A percentile compares a stretch with the other conserved stretches of the same genome.
Conservation (phyloP, 352 stramenopile species). For the Pythium chondricola region DNA sequence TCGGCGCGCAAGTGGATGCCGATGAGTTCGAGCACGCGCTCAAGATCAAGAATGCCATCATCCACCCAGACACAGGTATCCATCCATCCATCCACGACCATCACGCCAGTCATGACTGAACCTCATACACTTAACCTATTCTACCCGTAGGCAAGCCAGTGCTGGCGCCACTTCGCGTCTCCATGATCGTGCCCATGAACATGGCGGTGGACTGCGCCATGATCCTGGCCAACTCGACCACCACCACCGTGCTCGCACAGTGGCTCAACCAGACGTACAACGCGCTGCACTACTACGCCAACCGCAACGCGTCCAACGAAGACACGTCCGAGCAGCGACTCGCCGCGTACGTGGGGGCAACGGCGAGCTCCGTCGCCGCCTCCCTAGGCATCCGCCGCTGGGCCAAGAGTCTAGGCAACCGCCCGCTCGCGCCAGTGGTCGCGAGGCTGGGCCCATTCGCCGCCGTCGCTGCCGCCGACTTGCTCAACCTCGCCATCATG, state of each 20-base stretch:
- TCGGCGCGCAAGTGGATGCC: constrained; percentile 30
- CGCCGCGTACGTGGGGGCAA: constrained; percentile 66
- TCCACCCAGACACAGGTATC: constrained; percentile 83
- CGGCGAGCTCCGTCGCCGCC: constrained; percentile 62
- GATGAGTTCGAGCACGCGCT: constrained; percentile 39
- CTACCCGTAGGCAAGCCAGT: constrained; percentile 43
- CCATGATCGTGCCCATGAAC: constrained; percentile 87
- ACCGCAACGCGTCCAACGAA: constrained; percentile 81
- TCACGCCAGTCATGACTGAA: no score
- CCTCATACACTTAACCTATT: no score
- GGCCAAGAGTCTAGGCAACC: constrained; percentile 40
- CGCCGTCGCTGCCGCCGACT: constrained; percentile 73
- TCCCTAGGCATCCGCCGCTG: constrained; percentile 62
- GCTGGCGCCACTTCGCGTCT: constrained; percentile 65
- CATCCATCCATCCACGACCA: no score
- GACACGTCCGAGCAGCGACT: constrained; percentile 67
- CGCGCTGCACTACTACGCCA: constrained; percentile 87
- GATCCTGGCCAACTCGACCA: constrained; percentile 62
- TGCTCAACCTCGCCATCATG: constrained; percentile 85
- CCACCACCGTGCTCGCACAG: constrained; percentile 67
- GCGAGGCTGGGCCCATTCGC: constrained; percentile 69
- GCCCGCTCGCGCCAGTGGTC: constrained; percentile 40
- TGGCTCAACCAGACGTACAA: constrained; percentile 90
- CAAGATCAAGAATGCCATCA: constrained; percentile 63
- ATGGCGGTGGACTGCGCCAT: constrained; percentile 77